Evolutionary conservation across 108 stramenopile genomes (phyloP).

Genomic region (Pelagomonas calceolata): DNA sequence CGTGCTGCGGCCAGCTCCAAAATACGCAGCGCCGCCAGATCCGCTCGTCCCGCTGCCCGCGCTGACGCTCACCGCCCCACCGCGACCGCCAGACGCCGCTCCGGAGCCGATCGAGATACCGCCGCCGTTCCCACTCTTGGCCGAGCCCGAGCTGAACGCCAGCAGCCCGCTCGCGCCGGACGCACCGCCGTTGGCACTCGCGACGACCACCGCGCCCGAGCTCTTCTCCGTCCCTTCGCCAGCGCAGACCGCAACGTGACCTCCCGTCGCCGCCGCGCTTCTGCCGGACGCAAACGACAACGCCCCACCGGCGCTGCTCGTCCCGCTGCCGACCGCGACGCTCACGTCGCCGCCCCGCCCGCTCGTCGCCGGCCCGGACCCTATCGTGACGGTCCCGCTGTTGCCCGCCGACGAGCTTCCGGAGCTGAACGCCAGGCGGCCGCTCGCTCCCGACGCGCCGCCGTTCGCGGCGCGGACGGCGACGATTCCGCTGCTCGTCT

Average conservation of each 20-base stretch:
- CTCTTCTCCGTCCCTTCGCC: not conserved
- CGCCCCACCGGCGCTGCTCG: not conserved
- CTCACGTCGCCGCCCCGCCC: not conserved
- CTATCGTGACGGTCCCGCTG: not conserved
- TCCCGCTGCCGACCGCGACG: not conserved
- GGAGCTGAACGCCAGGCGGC: not conserved
- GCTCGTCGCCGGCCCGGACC: not conserved
- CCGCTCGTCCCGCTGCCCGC: too few relatives aligned
- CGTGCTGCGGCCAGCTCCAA: too few relatives aligned
- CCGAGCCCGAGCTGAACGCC: not conserved
- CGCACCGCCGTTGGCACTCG: not conserved
- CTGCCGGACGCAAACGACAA: not conserved
- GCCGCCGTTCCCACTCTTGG: not conserved
- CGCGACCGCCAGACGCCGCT: too few relatives aligned
- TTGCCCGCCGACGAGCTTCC: constrained; percentile 18
- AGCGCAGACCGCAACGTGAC: not conserved
- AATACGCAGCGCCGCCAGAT: too few relatives aligned
- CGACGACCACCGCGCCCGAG: not conserved
- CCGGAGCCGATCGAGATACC: too few relatives aligned
- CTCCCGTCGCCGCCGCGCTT: not conserved
- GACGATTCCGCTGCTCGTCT: not conserved
- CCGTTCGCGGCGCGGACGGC: not conserved
- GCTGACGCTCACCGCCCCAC: too few relatives aligned
- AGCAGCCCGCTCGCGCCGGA: not conserved
- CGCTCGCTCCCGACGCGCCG: not conserved